Evolutionary conservation across 768 basidiomycete species (phyloP).

Genomic region (Lyophyllum decastes): DNA sequence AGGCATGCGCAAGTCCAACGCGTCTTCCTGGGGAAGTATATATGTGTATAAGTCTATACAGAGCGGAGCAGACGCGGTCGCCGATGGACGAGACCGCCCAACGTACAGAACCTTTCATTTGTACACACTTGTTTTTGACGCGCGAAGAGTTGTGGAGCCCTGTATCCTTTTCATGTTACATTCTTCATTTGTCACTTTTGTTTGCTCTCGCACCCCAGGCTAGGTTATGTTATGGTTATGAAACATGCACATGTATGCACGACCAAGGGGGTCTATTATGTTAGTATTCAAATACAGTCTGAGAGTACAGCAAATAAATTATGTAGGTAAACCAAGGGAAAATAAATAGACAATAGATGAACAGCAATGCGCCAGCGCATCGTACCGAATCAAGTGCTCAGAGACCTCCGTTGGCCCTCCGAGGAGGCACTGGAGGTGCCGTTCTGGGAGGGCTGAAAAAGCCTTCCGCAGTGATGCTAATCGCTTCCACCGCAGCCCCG

Average conservation of each 20-base stretch:
- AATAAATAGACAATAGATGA: not conserved
- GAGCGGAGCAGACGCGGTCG: not conserved
- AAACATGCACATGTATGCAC: not conserved
- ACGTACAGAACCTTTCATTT: not conserved
- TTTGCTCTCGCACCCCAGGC: not conserved
- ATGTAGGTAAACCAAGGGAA: not conserved
- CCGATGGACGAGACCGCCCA: not conserved
- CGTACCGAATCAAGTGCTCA: not conserved
- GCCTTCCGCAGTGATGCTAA: conserved; percentile 74
- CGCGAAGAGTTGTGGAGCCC: not conserved
- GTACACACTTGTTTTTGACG: not conserved
- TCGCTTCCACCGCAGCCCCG: conserved; percentile 75
- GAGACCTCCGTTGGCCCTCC: not conserved
- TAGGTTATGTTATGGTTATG: not conserved
- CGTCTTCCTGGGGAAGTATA: not conserved
- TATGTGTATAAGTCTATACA: not conserved
- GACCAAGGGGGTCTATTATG: not conserved
- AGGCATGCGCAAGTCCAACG: not conserved
- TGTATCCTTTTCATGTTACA: not conserved
- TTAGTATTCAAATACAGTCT: not conserved
- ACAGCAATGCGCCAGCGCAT: not conserved
- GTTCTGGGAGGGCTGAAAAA: conserved; percentile 66
- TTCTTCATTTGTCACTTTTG: not conserved
- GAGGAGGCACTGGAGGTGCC: conserved; percentile 34
- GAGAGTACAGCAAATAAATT: not conserved